Evolutionary conservation across 1,139 yeast genomes (phyloP), one percentile per base, ranked within the genome.

Genomic region (Candida pseudoviswanathii): DNA sequence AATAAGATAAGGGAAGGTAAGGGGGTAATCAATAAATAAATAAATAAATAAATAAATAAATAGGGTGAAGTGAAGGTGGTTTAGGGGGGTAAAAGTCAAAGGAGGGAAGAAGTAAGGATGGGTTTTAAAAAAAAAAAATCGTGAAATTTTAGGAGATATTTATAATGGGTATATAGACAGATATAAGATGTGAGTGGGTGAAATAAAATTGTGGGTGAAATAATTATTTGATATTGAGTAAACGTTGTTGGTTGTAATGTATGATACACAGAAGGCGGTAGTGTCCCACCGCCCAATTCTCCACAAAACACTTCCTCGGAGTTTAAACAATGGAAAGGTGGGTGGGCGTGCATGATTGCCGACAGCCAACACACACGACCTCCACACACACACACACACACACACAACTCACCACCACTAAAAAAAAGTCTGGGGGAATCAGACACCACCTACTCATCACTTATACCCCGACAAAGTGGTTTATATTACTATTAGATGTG

Each of bases 301-400:
- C 41, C 41, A 37, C 41, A 37, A 37, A 37, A 37, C 5, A 24
- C 25, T n/a, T 10, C 41, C 16, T 25, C 41, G 41, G 30, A 25
- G 41, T 24, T 37, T 24, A 36, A 36, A 36, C 27, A 36, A 36
- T 22, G 3, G 16, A 16, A 3, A 16, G 24, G 5, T n/a, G 21
- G 16, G 16, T 16, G 16, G 16, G 16, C 16, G 16, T 16, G 16
- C 16, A 16, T 16, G 16, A 16, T 16, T 16, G 16, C 16, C 16
- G 16, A 16, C 16, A 16, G 16, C 16, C 37, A n/a, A 33, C 7
- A 16, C 16, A 31, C 9, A 29, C 31, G 9, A 29, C 16, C n/a
- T 10, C n/a, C 34, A 7, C 11, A 32, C 16, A 16, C 16, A 16
- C 16, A 16, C 16, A 16, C 16, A 16, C 16, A 16, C 16, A 16